These are phyloP conservation scores for Huntiella omanensis DNA, from an alignment of 2,329 filamentous ascomycete species.

Conservation along the genomic window DNA sequence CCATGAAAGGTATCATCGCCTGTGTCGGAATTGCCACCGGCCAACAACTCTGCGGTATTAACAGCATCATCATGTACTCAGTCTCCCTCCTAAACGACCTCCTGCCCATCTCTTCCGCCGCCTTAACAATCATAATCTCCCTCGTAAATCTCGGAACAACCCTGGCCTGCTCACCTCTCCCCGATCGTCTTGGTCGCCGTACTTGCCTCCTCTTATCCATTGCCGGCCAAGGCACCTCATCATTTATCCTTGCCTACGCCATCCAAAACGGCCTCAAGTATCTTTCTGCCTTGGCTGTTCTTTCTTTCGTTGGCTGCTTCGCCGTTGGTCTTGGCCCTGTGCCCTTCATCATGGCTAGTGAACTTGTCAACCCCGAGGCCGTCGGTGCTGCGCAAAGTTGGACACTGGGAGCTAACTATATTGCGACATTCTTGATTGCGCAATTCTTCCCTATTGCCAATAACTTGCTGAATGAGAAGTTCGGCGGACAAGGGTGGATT, in stretches of 20 bases:
- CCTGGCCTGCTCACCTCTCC: slow-evolving; percentile 59
- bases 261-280: slow-evolving; percentile 56
- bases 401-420: slow-evolving; percentile 71
- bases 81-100: slow-evolving; percentile 71
- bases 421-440: slow-evolving; percentile 78
- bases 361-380: slow-evolving; percentile 76
- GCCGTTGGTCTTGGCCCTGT: slow-evolving; percentile 83
- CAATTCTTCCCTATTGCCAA: slow-evolving; percentile 90
- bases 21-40: slow-evolving; percentile 82
- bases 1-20: slow-evolving; percentile 58
- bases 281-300: slow-evolving; percentile 61
- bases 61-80: slow-evolving; percentile 97
- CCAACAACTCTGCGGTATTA: slow-evolving; percentile 86
- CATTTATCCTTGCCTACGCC: slow-evolving; percentile 59
- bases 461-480: slow-evolving; percentile 40
- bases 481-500: slow-evolving; percentile 58
- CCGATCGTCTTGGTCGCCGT: slow-evolving; percentile 78
- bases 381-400: slow-evolving; percentile 84
- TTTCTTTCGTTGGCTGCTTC: slow-evolving; percentile 77
- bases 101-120: slow-evolving; percentile 59
- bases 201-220: slow-evolving; percentile 67
- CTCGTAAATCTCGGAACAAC: slow-evolving; percentile 74
- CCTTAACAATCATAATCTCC: slow-evolving; percentile 77
- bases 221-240: slow-evolving; percentile 62
- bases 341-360: slow-evolving; percentile 82